Evolutionary conservation across 495 filamentous ascomycete species (phyloP).

Genomic region (Tuber microsphaerosporum): DNA sequence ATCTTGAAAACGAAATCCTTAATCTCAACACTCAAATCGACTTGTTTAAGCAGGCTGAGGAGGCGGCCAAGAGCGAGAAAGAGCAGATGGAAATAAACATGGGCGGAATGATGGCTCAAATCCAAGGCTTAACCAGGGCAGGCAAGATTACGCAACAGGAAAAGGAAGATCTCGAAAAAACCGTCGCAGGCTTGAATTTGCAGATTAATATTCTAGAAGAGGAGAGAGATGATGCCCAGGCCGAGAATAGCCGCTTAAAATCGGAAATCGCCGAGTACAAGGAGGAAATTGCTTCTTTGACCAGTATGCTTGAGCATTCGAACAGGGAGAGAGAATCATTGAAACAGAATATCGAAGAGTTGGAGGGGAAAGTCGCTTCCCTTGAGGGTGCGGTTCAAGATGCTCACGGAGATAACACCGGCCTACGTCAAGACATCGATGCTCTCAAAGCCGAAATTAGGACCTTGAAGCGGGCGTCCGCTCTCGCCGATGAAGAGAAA

Average conservation of each 20-base stretch:
- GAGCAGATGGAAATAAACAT: conserved; percentile 17
- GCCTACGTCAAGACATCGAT: conserved; percentile 18
- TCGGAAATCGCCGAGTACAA: conserved; percentile 20
- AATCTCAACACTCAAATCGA: neutral
- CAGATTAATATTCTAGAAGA: conserved; percentile 16
- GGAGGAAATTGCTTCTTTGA: conserved; percentile 24
- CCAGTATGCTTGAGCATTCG: conserved; percentile 16
- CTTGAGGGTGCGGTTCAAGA: conserved; percentile 19
- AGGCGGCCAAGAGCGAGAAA: conserved; percentile 15
- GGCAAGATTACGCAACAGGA: conserved; percentile 14
- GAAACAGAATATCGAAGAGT: conserved; percentile 12
- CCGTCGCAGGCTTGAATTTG: conserved; percentile 11
- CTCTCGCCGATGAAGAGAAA: conserved; percentile 33
- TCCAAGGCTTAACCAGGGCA: conserved; percentile 25
- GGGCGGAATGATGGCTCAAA: conserved; percentile 13
- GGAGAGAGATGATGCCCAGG: conserved; percentile 19
- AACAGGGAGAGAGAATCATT: conserved; percentile 22
- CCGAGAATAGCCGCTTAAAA: conserved; percentile 29
- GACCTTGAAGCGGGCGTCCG: conserved; percentile 13
- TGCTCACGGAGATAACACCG: conserved; percentile 18
- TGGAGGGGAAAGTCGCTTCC: conserved; percentile 21
- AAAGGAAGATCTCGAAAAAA: conserved; percentile 21
- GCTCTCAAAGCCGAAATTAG: conserved; percentile 21
- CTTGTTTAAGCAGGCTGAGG: conserved; percentile 8
- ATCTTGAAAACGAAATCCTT: conserved; percentile 10